Conservation (phyloP, 129 eudicot species). For the Sambucus nigra region DNA sequence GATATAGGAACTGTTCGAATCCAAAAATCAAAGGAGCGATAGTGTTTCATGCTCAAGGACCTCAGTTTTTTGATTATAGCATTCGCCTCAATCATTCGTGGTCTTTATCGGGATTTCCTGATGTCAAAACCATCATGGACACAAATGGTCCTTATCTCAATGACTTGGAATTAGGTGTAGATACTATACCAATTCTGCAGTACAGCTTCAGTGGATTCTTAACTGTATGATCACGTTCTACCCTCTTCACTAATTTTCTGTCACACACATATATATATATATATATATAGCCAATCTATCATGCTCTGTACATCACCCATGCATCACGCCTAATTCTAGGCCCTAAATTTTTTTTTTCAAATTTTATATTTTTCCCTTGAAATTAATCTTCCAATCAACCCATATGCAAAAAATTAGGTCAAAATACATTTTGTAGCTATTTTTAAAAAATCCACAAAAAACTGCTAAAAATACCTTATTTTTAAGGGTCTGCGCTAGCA, state of each 20-base stretch:
- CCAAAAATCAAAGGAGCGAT: slow-evolving; percentile 94
- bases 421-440: no score
- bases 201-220: slow-evolving; percentile 92
- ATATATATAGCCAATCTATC: not conserved
- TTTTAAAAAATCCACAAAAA: no score
- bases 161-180: slow-evolving; percentile 89
- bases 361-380: no score
- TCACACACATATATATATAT: not conserved
- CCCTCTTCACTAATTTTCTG: not conserved
- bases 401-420: no score
- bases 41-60: slow-evolving; percentile 94
- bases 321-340: no score
- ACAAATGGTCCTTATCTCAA: slow-evolving; percentile 83
- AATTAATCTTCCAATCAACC: no score
- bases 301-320: no score
- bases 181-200: slow-evolving; percentile 78
- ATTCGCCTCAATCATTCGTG: slow-evolving; percentile 98
- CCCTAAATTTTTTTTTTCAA: no score
- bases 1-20: slow-evolving; percentile 65
- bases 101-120: slow-evolving; percentile 98
- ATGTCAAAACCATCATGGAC: slow-evolving; percentile 90
- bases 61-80: slow-evolving; percentile 79
- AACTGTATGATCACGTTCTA: slow-evolving; percentile 55
- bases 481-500: no score
- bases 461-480: no score